A percentile compares a stretch with the other conserved stretches of the same genome.
Conservation (phyloP, 202 grass and related monocot species). For the Zizania palustris region DNA sequence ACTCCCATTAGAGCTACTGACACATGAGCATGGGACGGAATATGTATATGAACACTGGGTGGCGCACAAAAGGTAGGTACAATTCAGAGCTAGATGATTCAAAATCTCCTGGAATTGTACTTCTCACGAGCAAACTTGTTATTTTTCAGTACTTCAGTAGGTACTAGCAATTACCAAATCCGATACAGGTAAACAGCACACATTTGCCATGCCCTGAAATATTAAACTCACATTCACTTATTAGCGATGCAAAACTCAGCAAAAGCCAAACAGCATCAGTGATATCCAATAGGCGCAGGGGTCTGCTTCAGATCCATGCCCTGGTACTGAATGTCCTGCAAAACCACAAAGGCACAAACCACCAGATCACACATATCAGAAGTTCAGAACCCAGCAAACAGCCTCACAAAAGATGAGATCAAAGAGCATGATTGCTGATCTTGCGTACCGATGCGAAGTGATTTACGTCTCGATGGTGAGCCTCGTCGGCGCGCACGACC, state of each 20-base stretch:
- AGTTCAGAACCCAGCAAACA: too few species aligned
- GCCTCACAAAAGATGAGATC: too few species aligned
- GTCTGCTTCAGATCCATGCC: constrained; percentile 78
- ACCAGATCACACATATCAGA: background rate
- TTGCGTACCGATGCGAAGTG: constrained; percentile 86
- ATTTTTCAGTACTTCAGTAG: constrained; percentile 31
- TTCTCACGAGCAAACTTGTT: constrained; percentile 28
- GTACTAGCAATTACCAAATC: constrained; percentile 7
- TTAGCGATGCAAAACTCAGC: constrained; percentile 33
- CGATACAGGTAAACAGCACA: constrained; percentile 9
- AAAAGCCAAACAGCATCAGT: constrained; percentile 42
- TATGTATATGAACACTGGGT: constrained; percentile 29
- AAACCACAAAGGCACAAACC: background rate
- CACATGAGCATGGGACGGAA: background rate
- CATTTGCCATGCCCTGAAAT: background rate
- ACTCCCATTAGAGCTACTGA: too few species aligned
- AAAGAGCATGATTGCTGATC: constrained; percentile 12
- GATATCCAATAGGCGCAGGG: constrained; percentile 77
- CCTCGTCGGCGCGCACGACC: constrained; percentile 90
- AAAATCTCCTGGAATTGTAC: constrained; percentile 27
- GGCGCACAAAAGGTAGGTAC: constrained; percentile 6
- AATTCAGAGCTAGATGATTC: constrained; percentile 18
- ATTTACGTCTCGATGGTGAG: constrained; percentile 97
- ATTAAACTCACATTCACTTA: constrained; percentile 40
- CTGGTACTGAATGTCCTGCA: constrained; percentile 83